Conservation (phyloP, 2,329 filamentous ascomycete species). For the Neofusicoccum cordaticola region DNA sequence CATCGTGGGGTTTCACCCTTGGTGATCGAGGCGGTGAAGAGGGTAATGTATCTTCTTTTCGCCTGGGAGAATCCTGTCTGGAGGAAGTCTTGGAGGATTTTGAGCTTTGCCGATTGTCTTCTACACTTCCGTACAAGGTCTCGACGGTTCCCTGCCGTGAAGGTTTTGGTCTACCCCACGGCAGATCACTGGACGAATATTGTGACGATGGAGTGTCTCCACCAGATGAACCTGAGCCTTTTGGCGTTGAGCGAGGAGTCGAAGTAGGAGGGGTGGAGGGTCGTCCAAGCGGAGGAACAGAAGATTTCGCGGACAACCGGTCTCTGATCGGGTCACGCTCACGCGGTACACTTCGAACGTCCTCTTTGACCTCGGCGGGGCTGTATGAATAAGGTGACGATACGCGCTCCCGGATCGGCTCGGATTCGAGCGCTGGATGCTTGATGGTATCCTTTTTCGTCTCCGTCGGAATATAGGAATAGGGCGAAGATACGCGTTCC, state of each 20-base stretch:
- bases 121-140: slow-evolving; percentile 14
- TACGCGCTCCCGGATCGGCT: slow-evolving; percentile 1
- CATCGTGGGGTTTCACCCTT: slow-evolving; percentile 26
- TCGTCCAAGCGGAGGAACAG: neutral
- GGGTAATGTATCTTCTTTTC: slow-evolving; percentile 14
- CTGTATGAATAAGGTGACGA: slow-evolving; percentile 9
- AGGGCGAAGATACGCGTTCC: neutral
- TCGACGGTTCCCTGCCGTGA: slow-evolving; percentile 10
- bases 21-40: slow-evolving; percentile 30
- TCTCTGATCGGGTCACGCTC: slow-evolving; percentile 3
- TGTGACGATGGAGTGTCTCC: slow-evolving; percentile 5
- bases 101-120: neutral
- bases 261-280: neutral
- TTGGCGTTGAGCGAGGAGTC: neutral
- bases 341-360: neutral
- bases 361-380: neutral
- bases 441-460: neutral
- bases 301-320: neutral
- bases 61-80: slow-evolving; percentile 30
- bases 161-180: slow-evolving; percentile 4
- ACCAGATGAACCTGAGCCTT: neutral
- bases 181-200: slow-evolving; percentile 1
- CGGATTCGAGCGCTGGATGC: neutral
- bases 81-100: neutral
- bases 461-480: slow-evolving; percentile 1